Conservation (phyloP, 1,284 basidiomycete species). For the Testicularia cyperi region DNA sequence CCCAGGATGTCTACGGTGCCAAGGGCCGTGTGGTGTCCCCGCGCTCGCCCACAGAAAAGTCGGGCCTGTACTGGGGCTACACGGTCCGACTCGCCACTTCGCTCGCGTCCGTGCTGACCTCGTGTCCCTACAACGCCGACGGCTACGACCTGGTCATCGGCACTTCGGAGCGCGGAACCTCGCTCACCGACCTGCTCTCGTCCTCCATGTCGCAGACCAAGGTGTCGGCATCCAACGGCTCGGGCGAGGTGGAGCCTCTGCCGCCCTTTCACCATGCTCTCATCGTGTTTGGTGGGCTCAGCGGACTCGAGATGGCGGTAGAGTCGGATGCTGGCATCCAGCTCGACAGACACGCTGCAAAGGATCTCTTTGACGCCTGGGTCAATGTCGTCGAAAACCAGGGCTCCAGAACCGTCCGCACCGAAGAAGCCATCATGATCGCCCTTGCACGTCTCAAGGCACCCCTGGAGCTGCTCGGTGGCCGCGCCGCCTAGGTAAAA, state of each 20-base stretch:
- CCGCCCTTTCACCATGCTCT: conserved; percentile 45
- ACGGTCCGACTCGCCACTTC: conserved; percentile 42
- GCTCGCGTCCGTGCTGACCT: conserved; percentile 36
- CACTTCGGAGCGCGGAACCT: conserved; percentile 53
- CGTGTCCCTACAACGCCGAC: conserved; percentile 12
- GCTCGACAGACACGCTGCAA: conserved; percentile 45
- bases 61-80: conserved; percentile 59
- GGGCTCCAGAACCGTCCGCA: conserved; percentile 56
- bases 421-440: conserved; percentile 55
- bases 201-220: no score
- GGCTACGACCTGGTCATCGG: conserved; percentile 58
- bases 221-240: no score
- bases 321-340: conserved; percentile 46
- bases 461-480: conserved; percentile 23
- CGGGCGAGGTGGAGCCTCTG: conserved; percentile 10
- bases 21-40: conserved; percentile 46
- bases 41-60: conserved; percentile 41
- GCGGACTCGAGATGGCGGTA: conserved; percentile 55
- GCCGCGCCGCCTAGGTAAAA: no score
- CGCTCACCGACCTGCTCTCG: conserved; percentile 24
- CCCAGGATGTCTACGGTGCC: not conserved
- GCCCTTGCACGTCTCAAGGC: conserved; percentile 41
- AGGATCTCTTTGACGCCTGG: conserved; percentile 58
- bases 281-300: conserved; percentile 55
- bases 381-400: conserved; percentile 56